These are phyloP conservation scores for Leccinum arenicola DNA, from an alignment of 768 basidiomycete species.

Conservation along the genomic window DNA sequence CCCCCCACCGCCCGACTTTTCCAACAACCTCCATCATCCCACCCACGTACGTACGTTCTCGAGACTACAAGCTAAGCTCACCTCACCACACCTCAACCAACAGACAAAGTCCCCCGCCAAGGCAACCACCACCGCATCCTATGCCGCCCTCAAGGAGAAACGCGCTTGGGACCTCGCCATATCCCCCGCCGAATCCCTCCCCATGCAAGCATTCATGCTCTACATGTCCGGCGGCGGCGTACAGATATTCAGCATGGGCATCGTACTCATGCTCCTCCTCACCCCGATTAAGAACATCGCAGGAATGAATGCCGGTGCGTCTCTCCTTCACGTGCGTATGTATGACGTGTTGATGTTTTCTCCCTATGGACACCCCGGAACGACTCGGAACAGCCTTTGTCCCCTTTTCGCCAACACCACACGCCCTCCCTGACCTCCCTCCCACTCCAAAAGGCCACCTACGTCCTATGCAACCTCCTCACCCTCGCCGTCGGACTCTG, in stretches of 20 bases:
- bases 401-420: conserved; percentile 53
- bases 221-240: conserved; percentile 98
- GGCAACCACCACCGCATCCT: too few species aligned
- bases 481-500: conserved; percentile 85
- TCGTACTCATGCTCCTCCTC: conserved; percentile 89
- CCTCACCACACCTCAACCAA: too few species aligned
- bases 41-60: conserved; percentile 18
- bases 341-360: neutral
- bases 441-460: conserved; percentile 67
- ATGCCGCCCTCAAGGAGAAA: too few species aligned
- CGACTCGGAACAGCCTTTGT: conserved; percentile 68
- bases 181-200: too few species aligned
- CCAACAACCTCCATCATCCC: conserved; percentile 39
- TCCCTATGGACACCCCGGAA: neutral
- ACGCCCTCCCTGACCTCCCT: conserved; percentile 49
- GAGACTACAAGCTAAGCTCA: too few species aligned
- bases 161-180: too few species aligned
- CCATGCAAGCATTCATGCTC: too few species aligned
- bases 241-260: conserved; percentile 96
- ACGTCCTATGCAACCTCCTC: conserved; percentile 67
- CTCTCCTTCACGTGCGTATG: too few species aligned
- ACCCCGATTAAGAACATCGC: conserved; percentile 82
- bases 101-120: too few species aligned
- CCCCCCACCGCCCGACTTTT: conserved; percentile 68
- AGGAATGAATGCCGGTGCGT: conserved; percentile 73